A percentile compares a stretch with the other conserved stretches of the same genome.
These are phyloP conservation scores for Saccharum spontaneum DNA, from an alignment of 176 grass and related monocot species.

Conservation along the genomic window DNA sequence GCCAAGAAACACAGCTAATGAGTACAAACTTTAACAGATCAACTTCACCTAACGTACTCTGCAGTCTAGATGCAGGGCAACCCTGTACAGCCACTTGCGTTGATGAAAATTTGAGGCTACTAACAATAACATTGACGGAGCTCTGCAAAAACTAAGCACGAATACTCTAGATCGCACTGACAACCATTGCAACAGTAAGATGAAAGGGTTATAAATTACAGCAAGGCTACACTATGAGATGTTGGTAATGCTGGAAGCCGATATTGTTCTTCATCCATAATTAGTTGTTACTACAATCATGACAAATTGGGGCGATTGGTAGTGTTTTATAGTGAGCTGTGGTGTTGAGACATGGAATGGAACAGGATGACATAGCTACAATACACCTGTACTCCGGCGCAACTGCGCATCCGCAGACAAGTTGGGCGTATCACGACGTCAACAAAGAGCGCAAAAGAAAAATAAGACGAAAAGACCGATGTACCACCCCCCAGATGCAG, in stretches of 20 bases:
- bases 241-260: background rate
- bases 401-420: slow-evolving; percentile 11
- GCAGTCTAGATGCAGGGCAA: slow-evolving; percentile 8
- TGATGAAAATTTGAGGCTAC: slow-evolving; percentile 15
- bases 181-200: background rate
- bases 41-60: slow-evolving; percentile 36
- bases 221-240: background rate
- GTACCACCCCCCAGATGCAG: slow-evolving; percentile 13
- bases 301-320: background rate
- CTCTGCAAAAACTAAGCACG: background rate
- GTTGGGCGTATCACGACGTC: slow-evolving; percentile 21
- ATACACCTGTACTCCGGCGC: background rate
- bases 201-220: background rate
- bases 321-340: background rate
- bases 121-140: background rate
- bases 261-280: background rate
- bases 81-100: slow-evolving; percentile 27
- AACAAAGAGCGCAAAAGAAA: background rate
- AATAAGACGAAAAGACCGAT: background rate
- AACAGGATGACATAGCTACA: background rate
- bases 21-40: slow-evolving; percentile 32
- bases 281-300: background rate
- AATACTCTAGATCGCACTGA: background rate
- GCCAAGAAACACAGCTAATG: slow-evolving; percentile 43
- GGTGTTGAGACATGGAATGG: background rate